phyloP scores from a whole-genome alignment of 1,284 basidiomycete genomes.

The Apiotrichum sp. region DNA sequence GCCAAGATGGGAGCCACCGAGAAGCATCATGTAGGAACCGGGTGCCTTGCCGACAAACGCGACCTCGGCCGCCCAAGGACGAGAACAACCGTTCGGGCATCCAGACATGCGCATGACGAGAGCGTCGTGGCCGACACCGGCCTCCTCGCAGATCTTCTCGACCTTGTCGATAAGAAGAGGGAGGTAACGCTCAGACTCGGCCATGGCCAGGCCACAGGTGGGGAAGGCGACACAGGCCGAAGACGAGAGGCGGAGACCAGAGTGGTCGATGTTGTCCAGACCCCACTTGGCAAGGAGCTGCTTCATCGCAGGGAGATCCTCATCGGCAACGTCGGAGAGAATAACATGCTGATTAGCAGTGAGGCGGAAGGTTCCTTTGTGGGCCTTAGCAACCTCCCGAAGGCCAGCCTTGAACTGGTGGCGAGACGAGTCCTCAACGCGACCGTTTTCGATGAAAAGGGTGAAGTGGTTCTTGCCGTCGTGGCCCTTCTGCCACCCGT shows the following conservation, averaged over 20 bases:
- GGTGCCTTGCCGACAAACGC: constrained; percentile 96
- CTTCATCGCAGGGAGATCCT: constrained; percentile 73
- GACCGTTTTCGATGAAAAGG: constrained; percentile 95
- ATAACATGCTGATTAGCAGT: constrained; percentile 94
- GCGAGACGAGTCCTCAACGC: constrained; percentile 86
- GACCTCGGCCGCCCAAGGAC: constrained; percentile 94
- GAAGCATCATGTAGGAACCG: constrained; percentile 87
- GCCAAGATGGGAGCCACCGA: constrained; percentile 91
- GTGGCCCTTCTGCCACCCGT: constrained; percentile 82
- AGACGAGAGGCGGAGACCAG: constrained; percentile 73
- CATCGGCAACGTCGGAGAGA: constrained; percentile 72
- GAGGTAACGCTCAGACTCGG: constrained; percentile 92
- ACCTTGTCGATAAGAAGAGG: constrained; percentile 91
- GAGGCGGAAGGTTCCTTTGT: constrained; percentile 88
- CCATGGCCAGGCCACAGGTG: constrained; percentile 93
- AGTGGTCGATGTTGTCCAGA: constrained; percentile 79
- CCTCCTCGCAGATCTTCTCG: constrained; percentile 88
- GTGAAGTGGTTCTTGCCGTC: constrained; percentile 90
- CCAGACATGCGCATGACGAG: constrained; percentile 99
- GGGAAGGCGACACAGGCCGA: constrained; percentile 98
- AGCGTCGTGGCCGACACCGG: constrained; percentile 83
- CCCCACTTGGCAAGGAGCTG: constrained; percentile 75
- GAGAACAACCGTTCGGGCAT: constrained; percentile 83
- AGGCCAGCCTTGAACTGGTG: constrained; percentile 89
- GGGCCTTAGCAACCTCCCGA: constrained; percentile 83